A percentile compares a stretch with the other conserved stretches of the same genome.
Evolutionary conservation across 208 protist species (phyloP).

Genomic region (Sergeia podlipaevii): DNA sequence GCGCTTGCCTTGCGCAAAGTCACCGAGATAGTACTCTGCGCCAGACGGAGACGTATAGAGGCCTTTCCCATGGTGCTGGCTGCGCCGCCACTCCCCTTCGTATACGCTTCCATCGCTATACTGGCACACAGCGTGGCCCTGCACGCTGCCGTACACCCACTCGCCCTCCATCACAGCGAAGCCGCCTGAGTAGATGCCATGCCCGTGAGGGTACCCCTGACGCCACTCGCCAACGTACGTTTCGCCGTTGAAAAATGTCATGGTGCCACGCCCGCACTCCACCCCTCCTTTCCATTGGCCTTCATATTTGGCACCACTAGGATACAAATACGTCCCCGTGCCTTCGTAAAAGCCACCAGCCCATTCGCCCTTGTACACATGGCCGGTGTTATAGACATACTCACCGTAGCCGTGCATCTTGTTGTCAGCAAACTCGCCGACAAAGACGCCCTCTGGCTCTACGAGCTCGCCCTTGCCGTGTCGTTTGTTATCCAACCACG

Average conservation of each 20-base stretch:
- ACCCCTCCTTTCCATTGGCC: slow-evolving; percentile 63
- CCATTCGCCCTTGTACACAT: slow-evolving; percentile 91
- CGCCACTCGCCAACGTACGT: slow-evolving; percentile 73
- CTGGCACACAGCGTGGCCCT: slow-evolving; percentile 55
- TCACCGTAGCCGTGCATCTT: slow-evolving; percentile 79
- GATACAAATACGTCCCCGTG: slow-evolving; percentile 62
- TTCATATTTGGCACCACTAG: slow-evolving; percentile 70
- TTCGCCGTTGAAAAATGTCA: slow-evolving; percentile 78
- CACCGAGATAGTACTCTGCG: slow-evolving; percentile 46
- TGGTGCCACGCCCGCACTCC: slow-evolving; percentile 71
- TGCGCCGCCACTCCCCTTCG: slow-evolving; percentile 62
- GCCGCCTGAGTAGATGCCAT: slow-evolving; percentile 61
- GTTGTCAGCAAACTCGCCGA: slow-evolving; percentile 76
- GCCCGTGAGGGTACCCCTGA: slow-evolving; percentile 63
- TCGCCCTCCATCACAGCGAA: slow-evolving; percentile 52
- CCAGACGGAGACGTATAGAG: slow-evolving; percentile 18
- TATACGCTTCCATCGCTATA: slow-evolving; percentile 74
- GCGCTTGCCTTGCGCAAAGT: slow-evolving; percentile 57
- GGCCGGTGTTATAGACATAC: slow-evolving; percentile 85
- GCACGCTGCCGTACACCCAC: slow-evolving; percentile 62
- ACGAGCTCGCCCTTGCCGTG: slow-evolving; percentile 81
- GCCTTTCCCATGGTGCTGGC: slow-evolving; percentile 62
- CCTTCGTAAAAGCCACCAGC: slow-evolving; percentile 65
- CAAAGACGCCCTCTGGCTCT: slow-evolving; percentile 76
- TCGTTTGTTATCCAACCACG: slow-evolving; percentile 77